Evolutionary conservation across 176 grass and related monocot species (phyloP), one percentile per base, ranked within the genome.

Genomic region (Pontederia crassipes): DNA sequence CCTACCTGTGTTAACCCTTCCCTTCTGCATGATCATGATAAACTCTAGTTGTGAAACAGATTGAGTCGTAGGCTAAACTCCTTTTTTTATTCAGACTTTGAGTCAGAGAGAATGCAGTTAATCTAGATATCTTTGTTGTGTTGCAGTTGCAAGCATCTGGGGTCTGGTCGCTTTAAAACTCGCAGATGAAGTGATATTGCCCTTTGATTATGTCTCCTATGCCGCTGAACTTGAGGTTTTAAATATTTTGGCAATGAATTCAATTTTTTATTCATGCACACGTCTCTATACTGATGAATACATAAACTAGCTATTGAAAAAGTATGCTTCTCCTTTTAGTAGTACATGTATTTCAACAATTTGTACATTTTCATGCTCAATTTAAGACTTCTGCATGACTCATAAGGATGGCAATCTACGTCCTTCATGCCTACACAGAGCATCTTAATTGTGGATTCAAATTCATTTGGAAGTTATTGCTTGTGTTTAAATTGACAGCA

Each of bases 121-220:
- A 15, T 10, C 10, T 4, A 32, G 26, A 24, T 59, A 28, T 59
- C 17, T 59, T 59, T 4, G 26, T 11, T 59, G 12, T 29, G 24
- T 1, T 71, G 32, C 75, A 89, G 86, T 68, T 64, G 86, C 90
- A 63, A 89, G 86, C 64, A 89, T 95, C 12, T 95, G 90, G 90
- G 90, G 90, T 64, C 75, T 81, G 55, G 76, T 89, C 79, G 86
- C 74, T 76, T 77, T 95, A 55, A 86, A 67, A 58, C 80, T 95
- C 49, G 86, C 90, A 9, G 66, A 81, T 14, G 86, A 89, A n/a
- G 82, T 81, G 56, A 76, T 89, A 62, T 66, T 95, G 69, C 90
- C 82, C 17, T 95, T 95, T 53, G 76, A 87, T 70, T 89, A 95
- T 51, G 57, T 77, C 59, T 69, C 83, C 29, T 89, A 95, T 15